These are phyloP conservation scores for Phoenix dactylifera DNA, from an alignment of 176 grass and related monocot genomes.

Conservation along the genomic window DNA sequence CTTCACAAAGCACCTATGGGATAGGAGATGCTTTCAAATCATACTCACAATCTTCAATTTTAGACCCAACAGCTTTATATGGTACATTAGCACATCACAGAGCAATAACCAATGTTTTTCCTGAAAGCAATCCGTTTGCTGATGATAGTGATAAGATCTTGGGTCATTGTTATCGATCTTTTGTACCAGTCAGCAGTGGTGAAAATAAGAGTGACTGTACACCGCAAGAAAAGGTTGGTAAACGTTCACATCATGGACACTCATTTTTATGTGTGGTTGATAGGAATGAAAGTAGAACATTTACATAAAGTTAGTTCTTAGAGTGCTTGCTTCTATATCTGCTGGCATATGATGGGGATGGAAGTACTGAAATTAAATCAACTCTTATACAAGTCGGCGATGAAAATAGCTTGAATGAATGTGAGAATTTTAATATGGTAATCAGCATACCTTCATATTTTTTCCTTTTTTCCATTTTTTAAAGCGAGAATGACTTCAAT, in stretches of 20 bases:
- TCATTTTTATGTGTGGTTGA: background rate
- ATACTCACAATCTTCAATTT: constrained; percentile 4
- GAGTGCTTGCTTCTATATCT: background rate
- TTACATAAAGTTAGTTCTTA: too few relatives aligned
- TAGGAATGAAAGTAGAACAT: background rate
- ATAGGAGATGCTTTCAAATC: constrained; percentile 7
- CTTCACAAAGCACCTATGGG: constrained; percentile 12
- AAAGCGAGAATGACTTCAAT: too few relatives aligned
- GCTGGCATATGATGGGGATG: constrained; percentile 9
- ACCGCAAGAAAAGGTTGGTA: background rate
- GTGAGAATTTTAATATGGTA: background rate
- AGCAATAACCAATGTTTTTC: too few relatives aligned
- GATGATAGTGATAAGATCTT: background rate
- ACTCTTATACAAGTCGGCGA: background rate
- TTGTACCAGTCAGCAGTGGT: background rate
- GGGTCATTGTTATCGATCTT: background rate
- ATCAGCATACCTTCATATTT: background rate
- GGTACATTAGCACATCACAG: constrained; percentile 1
- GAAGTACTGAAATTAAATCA: background rate
- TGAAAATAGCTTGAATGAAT: background rate
- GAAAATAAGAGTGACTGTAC: background rate
- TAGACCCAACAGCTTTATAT: background rate
- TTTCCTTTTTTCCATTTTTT: too few relatives aligned
- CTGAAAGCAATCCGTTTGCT: background rate
- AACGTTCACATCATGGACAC: too few relatives aligned